These are phyloP conservation scores for Eucalyptus coolabah DNA, from an alignment of 345 rosid species.

Conservation along the genomic window DNA sequence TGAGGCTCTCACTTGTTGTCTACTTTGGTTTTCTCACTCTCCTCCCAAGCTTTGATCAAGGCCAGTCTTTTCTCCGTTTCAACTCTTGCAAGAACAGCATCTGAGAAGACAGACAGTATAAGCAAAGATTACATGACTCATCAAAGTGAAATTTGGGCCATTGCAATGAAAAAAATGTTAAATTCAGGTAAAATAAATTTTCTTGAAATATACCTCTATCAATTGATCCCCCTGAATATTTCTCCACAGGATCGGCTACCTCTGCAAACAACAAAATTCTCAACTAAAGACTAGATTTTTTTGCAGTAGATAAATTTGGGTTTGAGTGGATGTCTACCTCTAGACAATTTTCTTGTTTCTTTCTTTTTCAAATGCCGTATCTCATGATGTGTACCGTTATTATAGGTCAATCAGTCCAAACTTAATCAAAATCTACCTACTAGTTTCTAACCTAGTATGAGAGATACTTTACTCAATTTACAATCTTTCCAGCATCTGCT, in stretches of 20 bases:
- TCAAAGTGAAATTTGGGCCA: neutral
- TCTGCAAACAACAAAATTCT: neutral
- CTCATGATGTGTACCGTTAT: neutral
- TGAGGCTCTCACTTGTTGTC: slow-evolving; percentile 53
- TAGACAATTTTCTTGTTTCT: neutral
- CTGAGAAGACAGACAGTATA: slow-evolving; percentile 6
- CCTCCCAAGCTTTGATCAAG: slow-evolving; percentile 74
- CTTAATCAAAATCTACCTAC: neutral
- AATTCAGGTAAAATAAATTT: neutral
- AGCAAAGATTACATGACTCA: neutral
- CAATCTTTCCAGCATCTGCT: neutral
- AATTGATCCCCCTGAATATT: neutral
- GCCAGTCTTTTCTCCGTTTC: slow-evolving; percentile 55
- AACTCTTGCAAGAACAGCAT: slow-evolving; percentile 25
- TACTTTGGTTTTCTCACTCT: slow-evolving; percentile 68
- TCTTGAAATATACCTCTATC: neutral
- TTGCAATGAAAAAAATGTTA: neutral
- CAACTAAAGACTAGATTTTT: neutral
- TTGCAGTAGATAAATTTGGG: neutral
- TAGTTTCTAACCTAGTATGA: neutral
- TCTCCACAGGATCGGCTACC: neutral
- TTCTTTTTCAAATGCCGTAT: neutral
- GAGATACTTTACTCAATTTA: neutral
- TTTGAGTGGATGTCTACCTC: neutral
- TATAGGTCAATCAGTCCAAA: neutral